These are phyloP conservation scores for Pestalotiopsis sp. DNA, from an alignment of 2,329 filamentous ascomycete genomes.

Conservation along the genomic window DNA sequence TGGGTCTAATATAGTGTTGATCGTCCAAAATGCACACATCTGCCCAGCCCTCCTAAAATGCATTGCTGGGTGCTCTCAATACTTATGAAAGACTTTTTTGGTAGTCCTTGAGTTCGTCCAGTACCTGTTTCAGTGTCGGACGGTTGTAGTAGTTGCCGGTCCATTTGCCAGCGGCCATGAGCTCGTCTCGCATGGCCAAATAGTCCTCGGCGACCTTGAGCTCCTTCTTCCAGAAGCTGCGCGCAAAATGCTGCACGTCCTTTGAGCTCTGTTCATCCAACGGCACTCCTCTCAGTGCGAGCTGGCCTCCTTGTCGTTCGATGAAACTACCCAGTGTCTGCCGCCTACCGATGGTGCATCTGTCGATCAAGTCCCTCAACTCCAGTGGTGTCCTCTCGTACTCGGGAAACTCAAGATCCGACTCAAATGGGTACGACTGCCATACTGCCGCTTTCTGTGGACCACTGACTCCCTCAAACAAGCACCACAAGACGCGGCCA, in stretches of 20 bases:
- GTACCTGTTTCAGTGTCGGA: constrained; percentile 48
- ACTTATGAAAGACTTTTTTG: not conserved
- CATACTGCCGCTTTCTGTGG: constrained; percentile 59
- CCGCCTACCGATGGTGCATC: constrained; percentile 53
- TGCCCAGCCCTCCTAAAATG: not conserved
- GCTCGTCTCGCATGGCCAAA: constrained; percentile 41
- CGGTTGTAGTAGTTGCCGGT: constrained; percentile 53
- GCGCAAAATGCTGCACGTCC: constrained; percentile 35
- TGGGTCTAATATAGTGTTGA: not conserved
- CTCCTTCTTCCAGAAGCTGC: constrained; percentile 52
- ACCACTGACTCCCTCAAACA: constrained; percentile 62
- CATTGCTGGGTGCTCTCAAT: not conserved
- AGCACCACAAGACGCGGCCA: constrained; percentile 62
- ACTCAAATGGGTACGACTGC: constrained; percentile 61
- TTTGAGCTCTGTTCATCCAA: constrained; percentile 35
- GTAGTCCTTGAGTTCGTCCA: constrained; percentile 27
- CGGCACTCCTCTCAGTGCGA: constrained; percentile 43
- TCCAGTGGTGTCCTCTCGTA: constrained; percentile 49
- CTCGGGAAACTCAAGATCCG: constrained; percentile 57
- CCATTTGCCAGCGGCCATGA: constrained; percentile 44
- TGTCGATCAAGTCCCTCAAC: constrained; percentile 51
- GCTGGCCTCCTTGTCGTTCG: constrained; percentile 45
- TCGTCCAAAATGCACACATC: not conserved
- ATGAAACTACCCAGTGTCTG: constrained; percentile 46
- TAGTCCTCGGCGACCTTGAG: constrained; percentile 50